phyloP scores from a whole-genome alignment of 495 filamentous ascomycete species.

The Letharia columbiana region DNA sequence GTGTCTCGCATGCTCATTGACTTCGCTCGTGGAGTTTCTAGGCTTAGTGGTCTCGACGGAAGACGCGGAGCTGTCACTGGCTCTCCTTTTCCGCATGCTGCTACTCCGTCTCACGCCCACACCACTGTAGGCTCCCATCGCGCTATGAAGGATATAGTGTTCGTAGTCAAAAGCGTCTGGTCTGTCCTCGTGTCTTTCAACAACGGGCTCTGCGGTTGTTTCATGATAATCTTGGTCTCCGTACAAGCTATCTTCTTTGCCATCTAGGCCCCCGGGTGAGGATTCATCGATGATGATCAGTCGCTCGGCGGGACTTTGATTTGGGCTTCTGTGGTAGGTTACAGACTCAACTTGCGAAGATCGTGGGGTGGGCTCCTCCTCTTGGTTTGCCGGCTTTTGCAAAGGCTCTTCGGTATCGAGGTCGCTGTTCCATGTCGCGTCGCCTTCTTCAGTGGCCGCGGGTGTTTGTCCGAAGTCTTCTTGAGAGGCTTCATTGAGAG shows the following conservation, averaged over 20 bases:
- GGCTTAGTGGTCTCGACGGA: constrained; percentile 72
- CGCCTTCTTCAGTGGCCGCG: not conserved
- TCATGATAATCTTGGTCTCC: constrained; percentile 53
- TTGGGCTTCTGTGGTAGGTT: constrained; percentile 3
- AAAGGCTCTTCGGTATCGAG: constrained; percentile 19
- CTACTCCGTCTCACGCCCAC: constrained; percentile 24
- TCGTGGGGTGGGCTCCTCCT: not conserved
- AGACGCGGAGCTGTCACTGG: constrained; percentile 51
- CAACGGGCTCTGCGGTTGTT: constrained; percentile 26
- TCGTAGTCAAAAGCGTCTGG: constrained; percentile 98
- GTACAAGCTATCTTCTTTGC: constrained; percentile 17
- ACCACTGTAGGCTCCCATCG: constrained; percentile 58
- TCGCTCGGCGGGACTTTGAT: constrained; percentile 6
- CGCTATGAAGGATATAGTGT: constrained; percentile 86
- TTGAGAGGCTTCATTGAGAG: not conserved
- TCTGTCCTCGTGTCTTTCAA: constrained; percentile 76
- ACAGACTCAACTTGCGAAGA: constrained; percentile 4
- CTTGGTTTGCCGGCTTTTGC: not conserved
- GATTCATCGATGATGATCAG: constrained; percentile 14
- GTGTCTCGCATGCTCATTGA: not conserved
- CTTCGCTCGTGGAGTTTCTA: constrained; percentile 9
- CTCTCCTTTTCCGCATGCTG: constrained; percentile 39
- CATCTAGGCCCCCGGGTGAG: not conserved
- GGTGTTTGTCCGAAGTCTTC: constrained; percentile 2
- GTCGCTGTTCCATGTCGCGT: constrained; percentile 22